Conservation (phyloP, 208 protist genomes). For the Acanthamoeba divionensis region DNA sequence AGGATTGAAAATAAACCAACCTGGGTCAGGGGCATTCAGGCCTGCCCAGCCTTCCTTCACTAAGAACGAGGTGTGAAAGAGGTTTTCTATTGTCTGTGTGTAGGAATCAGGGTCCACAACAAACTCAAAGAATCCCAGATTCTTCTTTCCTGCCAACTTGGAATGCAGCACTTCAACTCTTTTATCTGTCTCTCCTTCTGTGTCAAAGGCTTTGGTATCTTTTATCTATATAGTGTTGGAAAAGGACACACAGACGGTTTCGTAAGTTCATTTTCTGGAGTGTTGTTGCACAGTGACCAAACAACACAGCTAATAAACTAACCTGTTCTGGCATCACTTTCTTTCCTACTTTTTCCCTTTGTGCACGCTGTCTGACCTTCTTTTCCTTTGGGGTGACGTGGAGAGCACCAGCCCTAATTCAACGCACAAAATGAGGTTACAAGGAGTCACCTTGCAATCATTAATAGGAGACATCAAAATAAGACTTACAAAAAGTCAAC, state of each 20-base stretch:
- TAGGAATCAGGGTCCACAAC: conserved; percentile 20
- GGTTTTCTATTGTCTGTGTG: conserved; percentile 22
- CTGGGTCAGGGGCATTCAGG: too few species aligned
- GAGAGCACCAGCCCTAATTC: background rate
- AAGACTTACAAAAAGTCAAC: conserved; percentile 27
- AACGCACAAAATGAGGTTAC: background rate
- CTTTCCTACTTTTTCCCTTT: background rate
- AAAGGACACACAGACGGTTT: too few species aligned
- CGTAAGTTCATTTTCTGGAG: too few species aligned
- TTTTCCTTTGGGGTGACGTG: conserved; percentile 15
- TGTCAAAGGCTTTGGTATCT: conserved; percentile 2
- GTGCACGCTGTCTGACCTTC: conserved; percentile 21
- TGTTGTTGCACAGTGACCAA: too few species aligned
- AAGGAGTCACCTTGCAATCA: background rate
- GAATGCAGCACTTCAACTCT: background rate
- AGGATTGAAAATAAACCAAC: too few species aligned
- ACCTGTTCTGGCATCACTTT: conserved; percentile 9
- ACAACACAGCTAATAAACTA: background rate
- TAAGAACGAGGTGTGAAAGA: conserved; percentile 43
- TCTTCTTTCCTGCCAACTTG: background rate
- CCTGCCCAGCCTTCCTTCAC: too few species aligned
- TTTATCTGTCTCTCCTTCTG: conserved; percentile 10
- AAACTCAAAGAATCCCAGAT: conserved; percentile 6
- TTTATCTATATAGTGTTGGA: conserved; percentile 47
- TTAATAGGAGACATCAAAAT: background rate